Evolutionary conservation across 176 grass and related monocot genomes (phyloP).

Genomic region (Phoenix roebelenii): DNA sequence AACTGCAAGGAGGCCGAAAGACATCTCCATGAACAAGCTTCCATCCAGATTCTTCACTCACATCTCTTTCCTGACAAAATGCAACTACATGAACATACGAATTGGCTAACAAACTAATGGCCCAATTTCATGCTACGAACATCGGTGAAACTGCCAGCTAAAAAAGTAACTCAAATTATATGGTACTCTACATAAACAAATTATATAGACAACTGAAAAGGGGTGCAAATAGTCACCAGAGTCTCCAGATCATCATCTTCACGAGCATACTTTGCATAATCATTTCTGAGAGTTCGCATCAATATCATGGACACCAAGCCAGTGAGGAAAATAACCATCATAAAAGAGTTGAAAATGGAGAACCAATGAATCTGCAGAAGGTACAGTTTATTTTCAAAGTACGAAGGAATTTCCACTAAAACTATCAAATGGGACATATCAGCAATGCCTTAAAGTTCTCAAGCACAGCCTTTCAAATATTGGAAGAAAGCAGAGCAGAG

Average conservation of each 20-base stretch:
- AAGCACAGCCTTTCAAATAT: too few species aligned
- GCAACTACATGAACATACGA: too few species aligned
- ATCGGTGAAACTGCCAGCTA: too few species aligned
- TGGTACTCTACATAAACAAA: too few species aligned
- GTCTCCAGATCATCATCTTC: conserved; percentile 97
- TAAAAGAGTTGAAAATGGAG: conserved; percentile 99
- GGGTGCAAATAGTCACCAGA: conserved; percentile 36
- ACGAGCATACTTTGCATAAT: conserved; percentile 99
- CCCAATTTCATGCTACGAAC: too few species aligned
- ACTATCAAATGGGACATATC: not conserved
- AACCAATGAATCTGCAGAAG: conserved; percentile 94
- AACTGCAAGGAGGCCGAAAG: conserved; percentile 56
- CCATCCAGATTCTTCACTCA: conserved; percentile 98
- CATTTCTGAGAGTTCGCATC: conserved; percentile 97
- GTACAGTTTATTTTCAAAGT: too few species aligned
- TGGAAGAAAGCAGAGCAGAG: too few species aligned
- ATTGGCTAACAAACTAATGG: too few species aligned
- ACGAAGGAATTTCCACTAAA: not conserved
- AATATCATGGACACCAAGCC: conserved; percentile 99
- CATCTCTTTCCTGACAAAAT: conserved; percentile 74
- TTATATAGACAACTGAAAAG: conserved; percentile 5
- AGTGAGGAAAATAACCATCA: conserved; percentile 99
- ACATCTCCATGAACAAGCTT: conserved; percentile 99
- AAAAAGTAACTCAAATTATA: too few species aligned
- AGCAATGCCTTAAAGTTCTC: not conserved